Evolutionary conservation across 169 alveolate genomes (phyloP), one percentile per base, ranked within the genome.

Genomic region (Babesia bovis): DNA sequence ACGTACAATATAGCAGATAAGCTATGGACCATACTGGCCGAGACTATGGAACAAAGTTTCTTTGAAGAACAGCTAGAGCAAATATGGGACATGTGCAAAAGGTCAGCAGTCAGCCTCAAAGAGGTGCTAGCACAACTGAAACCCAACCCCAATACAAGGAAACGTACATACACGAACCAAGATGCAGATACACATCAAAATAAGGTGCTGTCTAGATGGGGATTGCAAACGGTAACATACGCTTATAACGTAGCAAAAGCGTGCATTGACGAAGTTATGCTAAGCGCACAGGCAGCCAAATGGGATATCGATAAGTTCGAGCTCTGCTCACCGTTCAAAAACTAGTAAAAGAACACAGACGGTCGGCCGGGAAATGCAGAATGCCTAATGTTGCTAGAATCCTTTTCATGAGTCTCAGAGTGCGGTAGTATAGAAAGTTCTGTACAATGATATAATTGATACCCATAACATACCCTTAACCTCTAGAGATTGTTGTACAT

Each of bases 281-380:
- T 68, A 6, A 63, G 71, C 26, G 26, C 51, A 26, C 70, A 73
- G 33, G 75, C 84, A 23, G 77, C 68, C 23, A 73, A 67, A 13
- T 73, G 84, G 84, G 81, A 73, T 30, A 21, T 73, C 12, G 84
- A 73, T 12, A 41, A 65, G 42, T 73, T 73, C 30, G 84, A 73
- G 13, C 51, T 70, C 17, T 17, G 73, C 21, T 57, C 82, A 45
- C 82, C 71, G 30, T 57, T 40, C 73, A 70, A 70, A 33, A 15
- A 60, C 59, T 82, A 75, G 56, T 83, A 81, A 70, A 66, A 84
- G 70, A 83, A 75, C 30, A 87, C 81, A 35, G 93, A 73, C 17
- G 93, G 93, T 9, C 82, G 67, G 19, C 93, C 93, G 10, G 93
- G 93, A 49, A 84, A 75, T 3, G 93, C 59, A 17, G 79, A 32